phyloP scores from a whole-genome alignment of 768 basidiomycete genomes.

The Termitomyces sp. region DNA sequence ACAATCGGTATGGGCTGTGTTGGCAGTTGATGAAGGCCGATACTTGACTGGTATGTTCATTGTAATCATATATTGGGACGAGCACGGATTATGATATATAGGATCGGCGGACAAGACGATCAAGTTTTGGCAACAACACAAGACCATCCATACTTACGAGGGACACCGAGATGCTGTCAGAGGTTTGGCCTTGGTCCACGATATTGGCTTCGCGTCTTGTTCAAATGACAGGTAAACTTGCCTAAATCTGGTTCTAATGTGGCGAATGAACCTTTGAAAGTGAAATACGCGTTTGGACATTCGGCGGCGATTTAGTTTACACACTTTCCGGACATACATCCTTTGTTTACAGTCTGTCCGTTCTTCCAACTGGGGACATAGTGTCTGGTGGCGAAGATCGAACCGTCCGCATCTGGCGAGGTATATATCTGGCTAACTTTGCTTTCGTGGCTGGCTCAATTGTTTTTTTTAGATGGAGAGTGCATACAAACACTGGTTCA shows the following conservation, averaged over 20 bases:
- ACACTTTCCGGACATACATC: slow-evolving; percentile 93
- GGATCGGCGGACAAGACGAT: slow-evolving; percentile 96
- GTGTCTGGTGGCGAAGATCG: slow-evolving; percentile 95
- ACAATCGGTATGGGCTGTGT: slow-evolving; percentile 92
- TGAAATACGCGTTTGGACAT: slow-evolving; percentile 89
- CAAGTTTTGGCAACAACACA: slow-evolving; percentile 80
- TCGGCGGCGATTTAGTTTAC: slow-evolving; percentile 72
- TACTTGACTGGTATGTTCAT: slow-evolving; percentile 71
- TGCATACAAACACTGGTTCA: slow-evolving; percentile 86
- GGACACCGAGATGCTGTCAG: slow-evolving; percentile 94
- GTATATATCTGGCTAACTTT: slow-evolving; percentile 32
- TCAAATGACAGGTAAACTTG: slow-evolving; percentile 80
- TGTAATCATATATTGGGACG: background rate
- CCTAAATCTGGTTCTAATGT: background rate
- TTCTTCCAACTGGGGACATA: slow-evolving; percentile 76
- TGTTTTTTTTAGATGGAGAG: slow-evolving; percentile 62
- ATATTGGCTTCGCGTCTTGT: slow-evolving; percentile 92
- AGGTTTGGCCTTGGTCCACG: slow-evolving; percentile 71
- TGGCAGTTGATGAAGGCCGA: slow-evolving; percentile 70
- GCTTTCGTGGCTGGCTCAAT: background rate
- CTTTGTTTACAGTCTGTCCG: slow-evolving; percentile 88
- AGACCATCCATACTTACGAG: slow-evolving; percentile 65
- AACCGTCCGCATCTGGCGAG: slow-evolving; percentile 87
- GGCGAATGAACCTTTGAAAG: slow-evolving; percentile 34
- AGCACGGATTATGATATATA: slow-evolving; percentile 20